phyloP scores from a whole-genome alignment of 306 rosid genomes.

The Vachellia pachyceras region DNA sequence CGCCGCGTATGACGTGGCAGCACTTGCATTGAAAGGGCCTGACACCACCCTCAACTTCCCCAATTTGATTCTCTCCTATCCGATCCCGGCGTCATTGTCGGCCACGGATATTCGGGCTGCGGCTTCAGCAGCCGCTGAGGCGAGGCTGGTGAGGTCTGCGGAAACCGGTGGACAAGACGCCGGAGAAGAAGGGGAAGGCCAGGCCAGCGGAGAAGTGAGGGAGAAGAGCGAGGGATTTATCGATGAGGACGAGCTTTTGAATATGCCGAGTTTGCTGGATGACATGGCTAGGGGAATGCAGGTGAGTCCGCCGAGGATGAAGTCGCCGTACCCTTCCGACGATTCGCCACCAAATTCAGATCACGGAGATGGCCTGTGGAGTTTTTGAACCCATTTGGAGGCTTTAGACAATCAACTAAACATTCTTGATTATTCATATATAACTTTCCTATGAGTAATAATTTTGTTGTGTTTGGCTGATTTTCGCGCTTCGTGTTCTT shows the following conservation, averaged over 20 bases:
- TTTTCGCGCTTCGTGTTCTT: too few species aligned
- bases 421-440: not conserved
- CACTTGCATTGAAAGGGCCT: conserved; percentile 79
- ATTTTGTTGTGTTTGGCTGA: not conserved
- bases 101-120: conserved; percentile 74
- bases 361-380: conserved; percentile 54
- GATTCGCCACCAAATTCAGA: conserved; percentile 54
- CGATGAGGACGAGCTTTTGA: conserved; percentile 57
- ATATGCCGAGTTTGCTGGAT: conserved; percentile 60
- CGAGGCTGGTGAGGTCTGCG: conserved; percentile 27
- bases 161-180: not conserved
- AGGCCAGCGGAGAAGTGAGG: not conserved
- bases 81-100: conserved; percentile 71
- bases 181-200: not conserved
- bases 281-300: conserved; percentile 71
- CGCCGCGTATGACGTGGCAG: conserved; percentile 94
- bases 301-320: conserved; percentile 65
- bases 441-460: not conserved
- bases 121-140: conserved; percentile 76
- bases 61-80: conserved; percentile 50
- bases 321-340: conserved; percentile 38
- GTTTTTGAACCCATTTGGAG: conserved; percentile 16
- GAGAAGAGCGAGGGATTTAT: conserved; percentile 39
- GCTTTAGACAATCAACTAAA: not conserved
- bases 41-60: conserved; percentile 80